phyloP scores from a whole-genome alignment of 257 asterid species.

The Gardenia jasminoides region DNA sequence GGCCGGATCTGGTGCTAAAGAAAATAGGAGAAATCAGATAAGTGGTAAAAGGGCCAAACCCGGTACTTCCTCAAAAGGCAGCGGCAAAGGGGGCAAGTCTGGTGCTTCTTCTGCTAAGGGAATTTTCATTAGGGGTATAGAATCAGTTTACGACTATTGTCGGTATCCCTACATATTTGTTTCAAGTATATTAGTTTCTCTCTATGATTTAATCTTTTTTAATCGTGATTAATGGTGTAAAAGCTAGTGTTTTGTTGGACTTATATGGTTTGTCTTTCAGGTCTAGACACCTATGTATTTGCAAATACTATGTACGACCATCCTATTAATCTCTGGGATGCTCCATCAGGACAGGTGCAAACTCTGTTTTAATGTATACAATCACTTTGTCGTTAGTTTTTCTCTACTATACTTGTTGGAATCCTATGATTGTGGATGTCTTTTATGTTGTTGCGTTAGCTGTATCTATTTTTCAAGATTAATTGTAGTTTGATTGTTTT shows the following conservation, averaged over 20 bases:
- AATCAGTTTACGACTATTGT: slow-evolving; percentile 82
- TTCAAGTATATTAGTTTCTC: slow-evolving; percentile 60
- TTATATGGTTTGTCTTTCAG: slow-evolving; percentile 40
- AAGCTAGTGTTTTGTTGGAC: slow-evolving; percentile 22
- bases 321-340: slow-evolving; percentile 99
- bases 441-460: not conserved
- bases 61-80: too few relatives aligned
- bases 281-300: slow-evolving; percentile 82
- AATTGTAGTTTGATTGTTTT: slow-evolving; percentile 5
- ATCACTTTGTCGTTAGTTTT: not conserved
- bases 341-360: slow-evolving; percentile 84
- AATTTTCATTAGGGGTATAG: slow-evolving; percentile 74
- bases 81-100: too few relatives aligned
- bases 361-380: not conserved
- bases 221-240: slow-evolving; percentile 18
- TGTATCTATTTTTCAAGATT: not conserved
- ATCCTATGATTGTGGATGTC: not conserved
- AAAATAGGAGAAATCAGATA: too few relatives aligned
- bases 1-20: too few relatives aligned
- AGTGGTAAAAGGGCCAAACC: too few relatives aligned
- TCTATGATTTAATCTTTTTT: slow-evolving; percentile 26
- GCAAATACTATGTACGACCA: slow-evolving; percentile 86
- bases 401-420: not conserved
- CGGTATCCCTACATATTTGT: slow-evolving; percentile 95
- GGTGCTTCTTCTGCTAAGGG: too few relatives aligned